phyloP scores from a whole-genome alignment of 305 asterid genomes.

The Withania somnifera region DNA sequence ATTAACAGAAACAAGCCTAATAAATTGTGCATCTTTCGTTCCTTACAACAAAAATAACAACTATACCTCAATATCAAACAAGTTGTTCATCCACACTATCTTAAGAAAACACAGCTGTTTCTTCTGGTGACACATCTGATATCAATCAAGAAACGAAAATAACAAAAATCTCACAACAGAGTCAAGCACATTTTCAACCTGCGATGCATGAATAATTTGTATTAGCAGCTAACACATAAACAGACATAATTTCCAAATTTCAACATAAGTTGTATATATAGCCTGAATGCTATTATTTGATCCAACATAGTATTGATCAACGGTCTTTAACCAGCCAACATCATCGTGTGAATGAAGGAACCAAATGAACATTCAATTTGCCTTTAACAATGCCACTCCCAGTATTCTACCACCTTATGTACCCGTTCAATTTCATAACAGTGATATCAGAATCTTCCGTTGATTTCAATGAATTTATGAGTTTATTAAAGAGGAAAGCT shows the following conservation, averaged over 20 bases:
- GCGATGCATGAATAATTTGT: constrained; percentile 16
- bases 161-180: constrained; percentile 35
- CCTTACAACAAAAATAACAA: neutral
- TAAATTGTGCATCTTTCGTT: neutral
- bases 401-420: too few relatives aligned
- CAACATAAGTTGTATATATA: neutral
- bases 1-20: neutral
- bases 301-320: constrained; percentile 90
- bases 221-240: neutral
- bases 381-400: constrained; percentile 48
- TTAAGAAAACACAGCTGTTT: neutral
- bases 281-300: constrained; percentile 76
- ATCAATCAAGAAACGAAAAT: neutral
- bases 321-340: constrained; percentile 87
- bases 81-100: neutral
- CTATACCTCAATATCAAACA: neutral
- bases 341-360: constrained; percentile 83
- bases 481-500: too few relatives aligned
- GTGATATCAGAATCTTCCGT: too few relatives aligned
- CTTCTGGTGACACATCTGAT: neutral
- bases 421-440: too few relatives aligned
- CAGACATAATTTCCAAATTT: neutral
- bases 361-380: constrained; percentile 80
- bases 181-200: constrained; percentile 75
- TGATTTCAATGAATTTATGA: too few relatives aligned